These are phyloP conservation scores for Asclepias syriaca DNA, from an alignment of 257 asterid genomes.

Conservation along the genomic window DNA sequence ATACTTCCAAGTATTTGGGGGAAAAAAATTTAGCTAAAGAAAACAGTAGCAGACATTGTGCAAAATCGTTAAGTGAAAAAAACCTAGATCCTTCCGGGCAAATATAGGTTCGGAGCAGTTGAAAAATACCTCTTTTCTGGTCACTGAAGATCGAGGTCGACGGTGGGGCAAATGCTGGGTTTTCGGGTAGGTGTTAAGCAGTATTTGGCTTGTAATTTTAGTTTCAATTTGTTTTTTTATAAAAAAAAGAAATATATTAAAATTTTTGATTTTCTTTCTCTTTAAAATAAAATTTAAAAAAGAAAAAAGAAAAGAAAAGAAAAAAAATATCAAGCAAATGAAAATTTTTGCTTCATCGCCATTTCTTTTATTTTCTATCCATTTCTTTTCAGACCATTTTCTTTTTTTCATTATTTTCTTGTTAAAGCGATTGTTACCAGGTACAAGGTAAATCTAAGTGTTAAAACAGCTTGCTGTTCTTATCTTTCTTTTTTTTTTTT, in stretches of 20 bases:
- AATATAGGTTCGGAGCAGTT: too few species aligned
- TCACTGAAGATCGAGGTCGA: not conserved
- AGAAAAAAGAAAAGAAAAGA: too few species aligned
- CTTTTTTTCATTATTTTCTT: not conserved
- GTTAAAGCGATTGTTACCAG: constrained; percentile 15
- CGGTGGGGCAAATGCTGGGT: not conserved
- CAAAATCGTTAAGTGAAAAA: not conserved
- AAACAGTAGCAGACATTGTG: not conserved
- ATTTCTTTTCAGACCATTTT: too few species aligned
- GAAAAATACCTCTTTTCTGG: not conserved
- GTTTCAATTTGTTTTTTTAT: too few species aligned
- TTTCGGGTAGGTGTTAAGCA: not conserved
- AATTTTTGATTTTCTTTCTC: too few species aligned
- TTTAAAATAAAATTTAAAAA: too few species aligned
- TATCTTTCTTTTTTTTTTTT: not conserved
- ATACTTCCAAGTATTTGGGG: not conserved
- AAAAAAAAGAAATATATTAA: too few species aligned
- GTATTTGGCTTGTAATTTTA: too few species aligned
- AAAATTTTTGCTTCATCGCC: too few species aligned
- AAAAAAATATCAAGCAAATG: too few species aligned
- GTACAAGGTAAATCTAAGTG: not conserved
- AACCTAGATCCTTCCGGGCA: not conserved
- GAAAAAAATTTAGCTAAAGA: not conserved
- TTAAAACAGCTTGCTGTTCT: not conserved
- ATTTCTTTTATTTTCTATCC: too few species aligned